These are phyloP conservation scores for Medicago lupulina DNA, from an alignment of 306 rosid genomes.

Conservation along the genomic window DNA sequence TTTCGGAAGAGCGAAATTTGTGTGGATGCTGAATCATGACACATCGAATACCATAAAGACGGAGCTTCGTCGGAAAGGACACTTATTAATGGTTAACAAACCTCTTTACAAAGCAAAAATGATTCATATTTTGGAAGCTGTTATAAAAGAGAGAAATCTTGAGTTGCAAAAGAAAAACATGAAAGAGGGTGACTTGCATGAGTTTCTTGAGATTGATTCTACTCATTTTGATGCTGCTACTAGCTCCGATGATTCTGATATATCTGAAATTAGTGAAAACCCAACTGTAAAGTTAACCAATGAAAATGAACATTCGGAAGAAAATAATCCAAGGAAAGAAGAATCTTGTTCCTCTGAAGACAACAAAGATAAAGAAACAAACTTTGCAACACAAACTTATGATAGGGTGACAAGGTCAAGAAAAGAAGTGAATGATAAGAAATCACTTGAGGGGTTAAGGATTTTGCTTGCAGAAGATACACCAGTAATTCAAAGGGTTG, in stretches of 20 bases:
- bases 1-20: conserved; percentile 81
- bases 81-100: conserved; percentile 72
- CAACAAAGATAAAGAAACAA: conserved; percentile 33
- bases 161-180: conserved; percentile 64
- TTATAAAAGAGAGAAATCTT: conserved; percentile 67
- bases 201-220: conserved; percentile 89
- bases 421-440: conserved; percentile 54
- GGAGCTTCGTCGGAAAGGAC: conserved; percentile 89
- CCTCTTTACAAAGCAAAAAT: conserved; percentile 89
- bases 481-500: conserved; percentile 93
- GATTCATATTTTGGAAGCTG: conserved; percentile 82
- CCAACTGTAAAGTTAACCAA: conserved; percentile 52
- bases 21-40: conserved; percentile 92
- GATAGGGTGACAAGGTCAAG: conserved; percentile 41
- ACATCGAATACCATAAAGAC: conserved; percentile 78
- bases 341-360: conserved; percentile 43
- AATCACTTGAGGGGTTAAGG: conserved; percentile 81
- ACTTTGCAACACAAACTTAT: conserved; percentile 40
- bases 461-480: conserved; percentile 96
- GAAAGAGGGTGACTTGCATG: conserved; percentile 71
- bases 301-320: conserved; percentile 49
- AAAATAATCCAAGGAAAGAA: conserved; percentile 48
- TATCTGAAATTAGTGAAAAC: conserved; percentile 45
- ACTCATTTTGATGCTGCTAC: conserved; percentile 68
- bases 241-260: conserved; percentile 91